Percentiles rank a stretch among this genome's conserved stretches.
Evolutionary conservation across 176 grass and related monocot genomes (phyloP).

Genomic region (Ensete glaucum): DNA sequence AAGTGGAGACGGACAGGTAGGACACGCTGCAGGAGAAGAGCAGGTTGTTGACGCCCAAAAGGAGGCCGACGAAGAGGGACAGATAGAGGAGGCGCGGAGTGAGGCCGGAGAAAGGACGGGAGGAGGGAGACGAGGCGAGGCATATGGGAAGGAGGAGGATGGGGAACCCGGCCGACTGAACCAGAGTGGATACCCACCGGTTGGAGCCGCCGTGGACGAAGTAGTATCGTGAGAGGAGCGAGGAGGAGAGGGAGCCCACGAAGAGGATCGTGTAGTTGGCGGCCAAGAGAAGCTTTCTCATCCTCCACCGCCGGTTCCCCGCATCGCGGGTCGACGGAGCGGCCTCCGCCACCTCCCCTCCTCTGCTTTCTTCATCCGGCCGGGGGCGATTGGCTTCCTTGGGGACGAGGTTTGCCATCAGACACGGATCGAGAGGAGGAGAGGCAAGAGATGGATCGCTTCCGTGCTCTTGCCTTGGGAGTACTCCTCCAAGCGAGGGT

Average conservation of each 20-base stretch:
- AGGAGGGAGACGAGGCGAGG: constrained; percentile 8
- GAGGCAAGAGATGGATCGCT: not conserved
- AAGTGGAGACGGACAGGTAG: constrained; percentile 80
- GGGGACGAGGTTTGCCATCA: not conserved
- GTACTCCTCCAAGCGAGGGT: too few species aligned
- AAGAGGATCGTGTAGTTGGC: constrained; percentile 62
- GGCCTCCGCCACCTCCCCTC: not conserved
- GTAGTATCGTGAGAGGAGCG: constrained; percentile 78
- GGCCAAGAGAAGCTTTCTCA: constrained; percentile 29
- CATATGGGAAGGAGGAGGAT: constrained; percentile 58
- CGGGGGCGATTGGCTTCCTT: not conserved
- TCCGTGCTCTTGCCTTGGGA: not conserved
- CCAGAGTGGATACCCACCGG: constrained; percentile 84
- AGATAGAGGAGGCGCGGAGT: constrained; percentile 36
- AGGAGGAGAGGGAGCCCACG: constrained; percentile 64
- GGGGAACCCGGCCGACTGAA: constrained; percentile 81
- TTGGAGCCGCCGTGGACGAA: constrained; percentile 64
- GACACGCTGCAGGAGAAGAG: constrained; percentile 72
- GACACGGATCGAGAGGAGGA: not conserved
- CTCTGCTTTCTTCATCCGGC: not conserved
- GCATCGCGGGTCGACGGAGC: not conserved
- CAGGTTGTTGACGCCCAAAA: constrained; percentile 85
- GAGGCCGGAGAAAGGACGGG: constrained; percentile 51
- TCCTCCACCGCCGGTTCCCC: not conserved
- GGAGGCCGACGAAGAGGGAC: constrained; percentile 55